These are phyloP conservation scores for Luffa acutangula DNA, from an alignment of 306 rosid species.

Conservation along the genomic window DNA sequence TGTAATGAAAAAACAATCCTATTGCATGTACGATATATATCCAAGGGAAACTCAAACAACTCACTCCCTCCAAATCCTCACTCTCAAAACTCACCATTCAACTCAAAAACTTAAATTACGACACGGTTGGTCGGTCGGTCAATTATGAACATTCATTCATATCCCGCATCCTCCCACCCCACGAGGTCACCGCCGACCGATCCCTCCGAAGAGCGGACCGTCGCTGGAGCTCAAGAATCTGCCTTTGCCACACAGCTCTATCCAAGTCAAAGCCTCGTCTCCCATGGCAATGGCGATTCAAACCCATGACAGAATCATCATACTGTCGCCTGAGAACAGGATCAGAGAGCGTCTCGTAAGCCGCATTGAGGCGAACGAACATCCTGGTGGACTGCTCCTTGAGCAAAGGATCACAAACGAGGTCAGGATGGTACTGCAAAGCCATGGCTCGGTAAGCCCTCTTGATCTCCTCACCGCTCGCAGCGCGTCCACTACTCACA, in stretches of 20 bases:
- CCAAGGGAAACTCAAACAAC: too few species aligned
- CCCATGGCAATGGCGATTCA: not conserved
- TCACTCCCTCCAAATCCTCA: too few species aligned
- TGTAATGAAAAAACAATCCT: too few species aligned
- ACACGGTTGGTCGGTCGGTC: not conserved
- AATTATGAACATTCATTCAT: too few species aligned
- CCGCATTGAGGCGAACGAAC: conserved; percentile 42
- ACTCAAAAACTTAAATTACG: not conserved
- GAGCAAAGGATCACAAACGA: conserved; percentile 25
- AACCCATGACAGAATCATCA: conserved; percentile 29
- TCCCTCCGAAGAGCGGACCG: not conserved
- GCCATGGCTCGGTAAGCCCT: conserved; percentile 54
- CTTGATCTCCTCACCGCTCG: conserved; percentile 44
- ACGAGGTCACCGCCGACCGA: not conserved
- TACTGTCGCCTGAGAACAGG: conserved; percentile 35
- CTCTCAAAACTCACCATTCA: not conserved
- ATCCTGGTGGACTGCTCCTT: conserved; percentile 39
- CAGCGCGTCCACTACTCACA: conserved; percentile 21
- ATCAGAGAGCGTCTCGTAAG: conserved; percentile 41
- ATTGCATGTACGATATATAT: too few species aligned
- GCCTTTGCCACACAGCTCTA: not conserved
- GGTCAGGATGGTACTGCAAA: conserved; percentile 47
- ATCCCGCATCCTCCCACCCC: not conserved
- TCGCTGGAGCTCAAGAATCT: not conserved
- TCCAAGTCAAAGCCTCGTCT: not conserved